These are phyloP conservation scores for Carallia pectinifolia DNA, from an alignment of 345 rosid genomes.

Conservation along the genomic window DNA sequence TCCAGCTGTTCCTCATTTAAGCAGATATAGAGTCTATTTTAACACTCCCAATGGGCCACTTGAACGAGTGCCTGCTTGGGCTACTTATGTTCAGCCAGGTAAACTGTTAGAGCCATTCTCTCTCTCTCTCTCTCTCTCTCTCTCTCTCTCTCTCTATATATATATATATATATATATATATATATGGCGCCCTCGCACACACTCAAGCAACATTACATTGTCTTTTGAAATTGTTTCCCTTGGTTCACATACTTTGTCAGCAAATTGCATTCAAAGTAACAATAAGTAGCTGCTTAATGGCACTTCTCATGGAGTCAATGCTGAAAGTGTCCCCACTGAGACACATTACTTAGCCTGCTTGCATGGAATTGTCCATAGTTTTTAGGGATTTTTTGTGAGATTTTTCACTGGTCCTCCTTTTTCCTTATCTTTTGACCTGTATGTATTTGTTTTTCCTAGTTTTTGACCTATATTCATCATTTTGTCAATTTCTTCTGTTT, in stretches of 20 bases:
- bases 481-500: background rate
- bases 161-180: background rate
- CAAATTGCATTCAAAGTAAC: background rate
- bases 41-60: constrained; percentile 86
- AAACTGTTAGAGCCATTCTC: constrained; percentile 20
- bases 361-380: constrained; percentile 1
- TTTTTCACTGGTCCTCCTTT: background rate
- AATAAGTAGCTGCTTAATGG: background rate
- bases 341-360: background rate
- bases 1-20: constrained; percentile 88
- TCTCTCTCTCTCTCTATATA: background rate
- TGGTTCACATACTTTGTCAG: background rate
- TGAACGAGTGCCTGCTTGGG: constrained; percentile 97
- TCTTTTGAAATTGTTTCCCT: background rate
- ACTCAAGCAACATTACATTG: background rate
- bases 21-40: constrained; percentile 88
- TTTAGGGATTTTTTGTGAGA: background rate
- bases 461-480: background rate
- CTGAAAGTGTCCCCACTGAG: background rate
- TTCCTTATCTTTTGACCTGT: background rate
- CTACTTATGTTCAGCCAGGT: constrained; percentile 93
- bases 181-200: background rate
- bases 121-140: background rate
- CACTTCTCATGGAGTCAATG: background rate
- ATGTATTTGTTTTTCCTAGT: background rate